phyloP scores from a whole-genome alignment of 352 stramenopile genomes.

The Halophytophthora polymorphica region DNA sequence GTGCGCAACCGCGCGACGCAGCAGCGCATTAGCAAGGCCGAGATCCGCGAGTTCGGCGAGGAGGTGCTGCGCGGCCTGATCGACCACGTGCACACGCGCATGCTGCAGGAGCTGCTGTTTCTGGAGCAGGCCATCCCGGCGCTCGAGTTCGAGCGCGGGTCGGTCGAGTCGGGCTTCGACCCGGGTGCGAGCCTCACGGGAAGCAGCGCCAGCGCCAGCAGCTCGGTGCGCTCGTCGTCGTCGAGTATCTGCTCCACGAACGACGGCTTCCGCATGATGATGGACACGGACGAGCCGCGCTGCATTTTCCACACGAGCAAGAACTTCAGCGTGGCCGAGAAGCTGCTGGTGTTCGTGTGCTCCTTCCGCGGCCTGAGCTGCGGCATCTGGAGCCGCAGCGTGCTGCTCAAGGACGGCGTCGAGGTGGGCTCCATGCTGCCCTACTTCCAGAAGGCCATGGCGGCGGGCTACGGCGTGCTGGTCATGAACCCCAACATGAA shows the following conservation, averaged over 20 bases:
- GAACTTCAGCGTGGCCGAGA: conserved; percentile 72
- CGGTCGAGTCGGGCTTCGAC: conserved; percentile 45
- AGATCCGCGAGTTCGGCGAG: conserved; percentile 70
- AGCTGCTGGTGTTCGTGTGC: conserved; percentile 82
- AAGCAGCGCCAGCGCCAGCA: conserved; percentile 20
- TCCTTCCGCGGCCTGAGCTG: conserved; percentile 73
- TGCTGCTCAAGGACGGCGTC: conserved; percentile 84
- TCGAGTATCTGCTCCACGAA: conserved; percentile 81
- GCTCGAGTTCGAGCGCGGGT: conserved; percentile 55
- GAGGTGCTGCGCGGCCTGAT: conserved; percentile 69
- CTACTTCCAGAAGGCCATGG: conserved; percentile 77
- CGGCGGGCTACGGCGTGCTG: conserved; percentile 76
- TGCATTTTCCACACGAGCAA: conserved; percentile 83
- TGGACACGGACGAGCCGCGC: conserved; percentile 70
- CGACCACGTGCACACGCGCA: conserved; percentile 68
- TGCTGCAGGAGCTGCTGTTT: conserved; percentile 80
- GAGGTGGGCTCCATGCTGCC: conserved; percentile 88
- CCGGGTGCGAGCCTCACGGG: conserved; percentile 31
- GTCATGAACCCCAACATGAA: conserved; percentile 92
- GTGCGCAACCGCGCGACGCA: conserved; percentile 48
- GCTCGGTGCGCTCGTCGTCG: conserved; percentile 61
- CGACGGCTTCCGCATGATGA: conserved; percentile 80
- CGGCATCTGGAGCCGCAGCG: conserved; percentile 86
- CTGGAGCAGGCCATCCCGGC: conserved; percentile 76
- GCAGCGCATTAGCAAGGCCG: conserved; percentile 59